Conservation (phyloP, 2,329 filamentous ascomycete genomes). For the Triangularia setosa region DNA sequence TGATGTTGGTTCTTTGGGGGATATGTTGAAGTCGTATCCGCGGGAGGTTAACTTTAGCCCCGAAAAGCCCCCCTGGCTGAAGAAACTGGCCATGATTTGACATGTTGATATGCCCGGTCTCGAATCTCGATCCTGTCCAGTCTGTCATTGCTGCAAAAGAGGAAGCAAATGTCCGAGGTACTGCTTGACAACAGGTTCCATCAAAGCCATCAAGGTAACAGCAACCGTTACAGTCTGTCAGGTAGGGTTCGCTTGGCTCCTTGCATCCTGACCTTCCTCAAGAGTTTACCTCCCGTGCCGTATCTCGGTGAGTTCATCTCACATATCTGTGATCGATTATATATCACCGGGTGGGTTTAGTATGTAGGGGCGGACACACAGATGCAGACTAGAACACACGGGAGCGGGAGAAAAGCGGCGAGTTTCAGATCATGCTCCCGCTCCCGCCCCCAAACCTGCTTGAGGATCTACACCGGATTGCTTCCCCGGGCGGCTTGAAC, state of each 20-base stretch:
- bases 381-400: neutral
- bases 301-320: neutral
- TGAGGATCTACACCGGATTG: neutral
- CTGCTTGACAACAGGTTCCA: neutral
- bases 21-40: neutral
- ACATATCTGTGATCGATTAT: neutral
- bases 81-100: neutral
- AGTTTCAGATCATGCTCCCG: neutral
- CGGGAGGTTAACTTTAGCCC: neutral
- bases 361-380: neutral
- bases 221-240: neutral
- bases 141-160: neutral
- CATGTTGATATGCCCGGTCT: neutral
- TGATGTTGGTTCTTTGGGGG: neutral
- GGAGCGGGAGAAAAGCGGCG: neutral
- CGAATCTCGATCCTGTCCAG: neutral
- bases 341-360: neutral
- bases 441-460: neutral
- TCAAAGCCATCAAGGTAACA: neutral
- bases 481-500: neutral
- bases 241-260: neutral
- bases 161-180: neutral
- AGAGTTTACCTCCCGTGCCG: neutral
- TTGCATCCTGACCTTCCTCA: neutral
- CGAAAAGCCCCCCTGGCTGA: neutral